These are phyloP conservation scores for Pichia heedii DNA, from an alignment of 805 yeast genomes.

Conservation along the genomic window DNA sequence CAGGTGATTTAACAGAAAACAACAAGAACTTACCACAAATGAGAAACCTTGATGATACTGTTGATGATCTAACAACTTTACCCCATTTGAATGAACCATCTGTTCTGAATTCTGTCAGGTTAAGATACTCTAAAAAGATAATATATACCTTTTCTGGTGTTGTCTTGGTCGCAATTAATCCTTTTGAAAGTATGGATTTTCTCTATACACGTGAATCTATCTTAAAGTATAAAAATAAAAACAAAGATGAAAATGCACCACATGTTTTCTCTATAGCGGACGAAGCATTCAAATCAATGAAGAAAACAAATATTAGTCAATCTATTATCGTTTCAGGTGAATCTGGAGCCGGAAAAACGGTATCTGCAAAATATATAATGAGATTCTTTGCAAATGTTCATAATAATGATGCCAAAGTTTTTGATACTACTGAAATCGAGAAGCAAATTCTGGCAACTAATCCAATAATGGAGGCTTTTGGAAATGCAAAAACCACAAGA, in stretches of 20 bases:
- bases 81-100: conserved; percentile 95
- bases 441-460: conserved; percentile 92
- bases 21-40: conserved; percentile 62
- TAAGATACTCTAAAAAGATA: conserved; percentile 77
- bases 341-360: conserved; percentile 98
- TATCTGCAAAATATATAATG: conserved; percentile 94
- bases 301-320: conserved; percentile 71
- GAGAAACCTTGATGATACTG: conserved; percentile 87
- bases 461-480: conserved; percentile 96
- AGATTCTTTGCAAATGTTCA: conserved; percentile 95
- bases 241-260: conserved; percentile 91
- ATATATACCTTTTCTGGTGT: conserved; percentile 96
- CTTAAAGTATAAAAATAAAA: conserved; percentile 85
- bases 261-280: conserved; percentile 96
- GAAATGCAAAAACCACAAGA: conserved; percentile 95
- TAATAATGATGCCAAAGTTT: conserved; percentile 39
- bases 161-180: conserved; percentile 91
- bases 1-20: conserved; percentile 39
- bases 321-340: conserved; percentile 98
- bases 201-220: conserved; percentile 84
- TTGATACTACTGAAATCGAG: conserved; percentile 51
- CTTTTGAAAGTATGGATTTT: conserved; percentile 84
- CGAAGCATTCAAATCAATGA: conserved; percentile 93
- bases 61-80: conserved; percentile 89
- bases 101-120: conserved; percentile 86